A percentile compares a stretch with the other conserved stretches of the same genome.
Conservation (phyloP, 805 yeast genomes). For the Torulaspora delbrueckii region DNA sequence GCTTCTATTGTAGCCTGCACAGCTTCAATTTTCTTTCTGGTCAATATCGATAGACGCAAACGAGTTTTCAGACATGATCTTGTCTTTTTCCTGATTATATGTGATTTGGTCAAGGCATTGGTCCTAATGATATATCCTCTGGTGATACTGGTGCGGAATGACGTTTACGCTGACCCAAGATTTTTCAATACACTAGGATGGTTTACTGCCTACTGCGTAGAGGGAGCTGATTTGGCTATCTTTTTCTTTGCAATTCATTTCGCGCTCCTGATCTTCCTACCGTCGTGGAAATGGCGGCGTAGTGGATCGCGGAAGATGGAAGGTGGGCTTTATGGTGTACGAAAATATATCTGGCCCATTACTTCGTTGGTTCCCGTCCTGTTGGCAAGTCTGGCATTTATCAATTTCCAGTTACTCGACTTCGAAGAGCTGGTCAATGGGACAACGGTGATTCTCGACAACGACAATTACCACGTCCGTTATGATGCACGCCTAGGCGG, state of each 20-base stretch:
- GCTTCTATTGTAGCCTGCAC: slow-evolving; percentile 52
- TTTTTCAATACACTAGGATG: slow-evolving; percentile 71
- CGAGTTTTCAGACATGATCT: slow-evolving; percentile 65
- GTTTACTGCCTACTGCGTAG: slow-evolving; percentile 73
- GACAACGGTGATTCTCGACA: slow-evolving; percentile 25
- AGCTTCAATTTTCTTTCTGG: slow-evolving; percentile 53
- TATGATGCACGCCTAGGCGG: slow-evolving; percentile 39
- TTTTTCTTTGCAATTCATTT: slow-evolving; percentile 80
- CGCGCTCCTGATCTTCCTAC: slow-evolving; percentile 63
- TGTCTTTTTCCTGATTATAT: slow-evolving; percentile 60
- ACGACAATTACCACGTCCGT: slow-evolving; percentile 21
- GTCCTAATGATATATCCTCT: slow-evolving; percentile 66
- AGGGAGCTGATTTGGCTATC: slow-evolving; percentile 83
- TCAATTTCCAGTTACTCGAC: slow-evolving; percentile 34
- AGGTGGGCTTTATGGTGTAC: slow-evolving; percentile 65
- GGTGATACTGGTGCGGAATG: slow-evolving; percentile 42
- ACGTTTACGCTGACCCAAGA: slow-evolving; percentile 43
- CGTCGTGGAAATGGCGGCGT: slow-evolving; percentile 44
- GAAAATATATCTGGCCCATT: slow-evolving; percentile 53
- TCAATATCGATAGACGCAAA: slow-evolving; percentile 59
- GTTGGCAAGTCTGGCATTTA: slow-evolving; percentile 68
- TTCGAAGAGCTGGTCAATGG: slow-evolving; percentile 11
- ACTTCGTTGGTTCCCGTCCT: slow-evolving; percentile 59
- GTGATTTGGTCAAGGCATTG: slow-evolving; percentile 70
- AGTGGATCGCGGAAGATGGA: slow-evolving; percentile 44